Evolutionary conservation across 148 eudicot genomes (phyloP).

Genomic region (Camellia lanceoleosa): DNA sequence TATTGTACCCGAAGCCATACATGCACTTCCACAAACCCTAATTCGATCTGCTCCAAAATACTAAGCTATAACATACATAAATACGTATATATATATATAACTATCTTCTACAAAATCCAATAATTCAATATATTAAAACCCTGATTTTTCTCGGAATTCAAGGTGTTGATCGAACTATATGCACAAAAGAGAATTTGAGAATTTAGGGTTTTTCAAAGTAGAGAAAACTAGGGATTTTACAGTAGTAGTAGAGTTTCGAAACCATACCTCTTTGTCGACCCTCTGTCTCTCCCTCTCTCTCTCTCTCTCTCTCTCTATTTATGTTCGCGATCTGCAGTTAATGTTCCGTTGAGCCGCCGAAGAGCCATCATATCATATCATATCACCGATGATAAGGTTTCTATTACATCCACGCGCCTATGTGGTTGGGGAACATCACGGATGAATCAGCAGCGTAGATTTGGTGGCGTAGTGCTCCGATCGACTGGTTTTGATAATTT

Average conservation of each 20-base stretch:
- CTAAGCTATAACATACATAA: not conserved
- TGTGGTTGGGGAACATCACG: not conserved
- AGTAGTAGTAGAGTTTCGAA: not conserved
- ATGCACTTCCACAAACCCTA: constrained; percentile 15
- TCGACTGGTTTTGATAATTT: not conserved
- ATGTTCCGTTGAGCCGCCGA: not conserved
- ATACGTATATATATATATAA: not conserved
- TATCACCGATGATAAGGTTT: not conserved
- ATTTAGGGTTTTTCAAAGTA: not conserved
- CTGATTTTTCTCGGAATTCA: not conserved
- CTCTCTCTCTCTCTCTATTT: not conserved
- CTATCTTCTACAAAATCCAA: not conserved
- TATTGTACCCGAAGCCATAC: constrained; percentile 32
- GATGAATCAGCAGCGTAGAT: not conserved
- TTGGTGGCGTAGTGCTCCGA: not conserved
- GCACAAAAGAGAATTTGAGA: not conserved
- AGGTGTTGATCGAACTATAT: not conserved
- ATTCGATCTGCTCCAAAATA: not conserved
- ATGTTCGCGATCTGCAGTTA: not conserved
- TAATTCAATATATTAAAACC: not conserved
- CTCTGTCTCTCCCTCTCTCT: not conserved
- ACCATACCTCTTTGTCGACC: constrained; percentile 3
- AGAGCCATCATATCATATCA: no score
- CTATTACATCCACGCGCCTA: not conserved
- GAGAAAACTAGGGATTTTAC: constrained; percentile 3